Evolutionary conservation across 805 yeast species (phyloP).

Genomic region (Wickerhamomyces strasburgensis): DNA sequence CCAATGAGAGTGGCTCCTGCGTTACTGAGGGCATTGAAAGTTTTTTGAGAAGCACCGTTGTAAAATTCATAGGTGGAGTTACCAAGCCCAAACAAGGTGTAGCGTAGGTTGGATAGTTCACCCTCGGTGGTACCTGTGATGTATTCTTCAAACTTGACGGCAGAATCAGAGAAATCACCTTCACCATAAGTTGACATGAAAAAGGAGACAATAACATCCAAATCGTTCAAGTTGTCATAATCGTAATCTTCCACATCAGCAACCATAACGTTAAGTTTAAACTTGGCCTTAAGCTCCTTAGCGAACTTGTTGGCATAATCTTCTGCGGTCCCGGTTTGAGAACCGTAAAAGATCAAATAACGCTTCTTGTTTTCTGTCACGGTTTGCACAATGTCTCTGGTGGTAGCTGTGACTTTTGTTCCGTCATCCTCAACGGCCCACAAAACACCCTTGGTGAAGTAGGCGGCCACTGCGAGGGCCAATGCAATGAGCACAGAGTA

Average conservation of each 20-base stretch:
- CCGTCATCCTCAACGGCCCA: constrained; percentile 37
- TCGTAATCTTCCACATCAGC: constrained; percentile 90
- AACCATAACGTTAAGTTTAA: constrained; percentile 75
- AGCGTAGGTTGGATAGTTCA: constrained; percentile 54
- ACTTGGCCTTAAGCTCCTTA: constrained; percentile 79
- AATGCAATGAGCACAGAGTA: constrained; percentile 60
- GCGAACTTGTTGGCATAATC: constrained; percentile 90
- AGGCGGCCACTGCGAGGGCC: constrained; percentile 59
- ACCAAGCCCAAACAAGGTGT: constrained; percentile 85
- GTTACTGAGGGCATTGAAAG: constrained; percentile 42
- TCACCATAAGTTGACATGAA: constrained; percentile 95
- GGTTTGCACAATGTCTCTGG: constrained; percentile 55
- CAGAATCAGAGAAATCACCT: constrained; percentile 97
- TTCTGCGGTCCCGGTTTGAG: constrained; percentile 98
- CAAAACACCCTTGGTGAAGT: constrained; percentile 57
- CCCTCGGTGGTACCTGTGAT: constrained; percentile 52
- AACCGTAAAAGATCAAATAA: constrained; percentile 79
- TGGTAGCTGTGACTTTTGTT: constrained; percentile 32
- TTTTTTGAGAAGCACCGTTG: constrained; percentile 74
- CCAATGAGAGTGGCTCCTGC: constrained; percentile 76
- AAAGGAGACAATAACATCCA: constrained; percentile 64
- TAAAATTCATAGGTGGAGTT: constrained; percentile 90
- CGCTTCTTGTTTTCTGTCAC: constrained; percentile 62
- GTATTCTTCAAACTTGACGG: constrained; percentile 70
- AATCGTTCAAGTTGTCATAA: constrained; percentile 63